Conservation (phyloP, 2,329 filamentous ascomycete species). For the Aspergillus fumigatus region DNA sequence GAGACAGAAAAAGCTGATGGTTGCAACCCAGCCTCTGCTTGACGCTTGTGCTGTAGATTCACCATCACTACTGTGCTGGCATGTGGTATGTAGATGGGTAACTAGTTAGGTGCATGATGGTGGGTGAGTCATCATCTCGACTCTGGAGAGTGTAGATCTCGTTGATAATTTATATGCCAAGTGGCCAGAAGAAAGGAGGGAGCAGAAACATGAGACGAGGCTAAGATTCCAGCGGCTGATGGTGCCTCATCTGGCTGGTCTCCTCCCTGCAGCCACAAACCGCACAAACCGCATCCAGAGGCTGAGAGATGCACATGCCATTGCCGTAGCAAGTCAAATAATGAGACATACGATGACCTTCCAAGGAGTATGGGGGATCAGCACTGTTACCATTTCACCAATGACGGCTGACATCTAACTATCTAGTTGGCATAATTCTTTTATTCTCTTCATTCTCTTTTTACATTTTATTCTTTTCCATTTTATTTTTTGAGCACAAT, state of each 20-base stretch:
- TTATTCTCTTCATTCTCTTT: too few species aligned
- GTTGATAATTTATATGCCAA: too few species aligned
- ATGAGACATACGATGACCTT: background rate
- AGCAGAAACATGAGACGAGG: constrained; percentile 3
- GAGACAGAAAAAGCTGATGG: constrained; percentile 1
- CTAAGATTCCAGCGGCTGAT: constrained; percentile 8
- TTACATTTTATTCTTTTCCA: too few species aligned
- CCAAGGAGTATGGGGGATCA: background rate
- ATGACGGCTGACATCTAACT: too few species aligned
- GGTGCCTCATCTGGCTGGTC: constrained; percentile 2
- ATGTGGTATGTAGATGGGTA: background rate
- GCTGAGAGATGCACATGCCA: constrained; percentile 6
- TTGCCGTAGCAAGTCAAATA: constrained; percentile 1
- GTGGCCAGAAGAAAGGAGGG: too few species aligned
- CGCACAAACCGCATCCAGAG: constrained; percentile 10
- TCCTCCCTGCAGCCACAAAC: constrained; percentile 10
- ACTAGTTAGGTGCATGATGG: background rate
- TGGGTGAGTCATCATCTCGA: background rate
- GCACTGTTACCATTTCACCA: background rate
- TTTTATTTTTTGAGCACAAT: background rate
- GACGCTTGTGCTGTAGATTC: background rate
- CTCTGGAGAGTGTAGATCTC: background rate
- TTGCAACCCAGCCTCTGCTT: constrained; percentile 7
- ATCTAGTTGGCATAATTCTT: too few species aligned
- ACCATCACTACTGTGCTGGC: background rate